Base-by-base conservation (phyloP, 2,329 filamentous ascomycete species). In the Microdochium bolleyi region DNA sequence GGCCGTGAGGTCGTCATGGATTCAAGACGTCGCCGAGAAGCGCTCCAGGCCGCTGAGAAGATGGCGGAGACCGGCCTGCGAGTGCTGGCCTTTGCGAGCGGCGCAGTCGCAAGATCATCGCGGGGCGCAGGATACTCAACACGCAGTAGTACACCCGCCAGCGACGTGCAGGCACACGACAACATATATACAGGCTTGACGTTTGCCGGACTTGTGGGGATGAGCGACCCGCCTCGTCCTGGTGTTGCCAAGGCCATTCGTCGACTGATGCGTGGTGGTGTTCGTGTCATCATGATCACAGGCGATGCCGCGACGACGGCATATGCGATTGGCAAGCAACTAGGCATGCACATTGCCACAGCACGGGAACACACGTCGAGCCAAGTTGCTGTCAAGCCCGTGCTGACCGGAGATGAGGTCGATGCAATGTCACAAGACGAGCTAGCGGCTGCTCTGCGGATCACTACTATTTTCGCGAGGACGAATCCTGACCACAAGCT, bases 221-320 rank as follows among this genome's bases (percentile, higher is more conserved):
- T 99, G 92, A 96, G 90, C 60, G 94, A 99, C 66, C 94, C 94
- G 3, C 94, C 94, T 2, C 80, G 94, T 50, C 89, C 91, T 58
- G 91, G 91, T 46, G 94, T 99, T 9, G 88, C 90, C 59, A 85
- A 87, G 57, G 91, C 92, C 5, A 96, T 99, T 60, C 82, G 89
- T 60, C 86, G 88, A 56, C 75, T 99, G 52, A 92, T 97, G 86
- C 84, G 90, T 49, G 94, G 94, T 52, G 92, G 92, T 38, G 94
- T 99, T 57, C 94, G 91, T 68, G 89, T 99, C 49, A 95, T 99
- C 61, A 99, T 99, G 94, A 97, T 99, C 60, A 99, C 94, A 10
- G 94, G 94, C 54, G 94, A 99, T 68, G 90, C 94, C 16, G 91
- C 97, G 67, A 90, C 90, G 1, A 99, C 94, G 2, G 94, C 94